Percentiles rank a stretch among this genome's conserved stretches.
Conservation (phyloP, 106 monocot genomes). For the Dendrobium officinale region DNA sequence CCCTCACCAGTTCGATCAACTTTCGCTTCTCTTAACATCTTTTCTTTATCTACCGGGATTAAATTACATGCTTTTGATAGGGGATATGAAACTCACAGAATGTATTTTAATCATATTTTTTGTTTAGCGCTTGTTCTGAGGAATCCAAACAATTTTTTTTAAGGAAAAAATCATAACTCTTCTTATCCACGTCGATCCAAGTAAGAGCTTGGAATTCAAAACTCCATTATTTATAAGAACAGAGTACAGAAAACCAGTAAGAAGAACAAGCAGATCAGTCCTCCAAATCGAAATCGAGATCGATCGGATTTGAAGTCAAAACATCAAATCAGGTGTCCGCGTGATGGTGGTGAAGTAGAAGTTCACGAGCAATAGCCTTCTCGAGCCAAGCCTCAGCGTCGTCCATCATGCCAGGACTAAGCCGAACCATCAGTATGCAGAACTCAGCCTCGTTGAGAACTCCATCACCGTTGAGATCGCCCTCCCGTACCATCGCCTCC, state of each 20-base stretch:
- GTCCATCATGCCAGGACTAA: conserved; percentile 67
- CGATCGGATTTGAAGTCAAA: neutral
- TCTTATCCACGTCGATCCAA: neutral
- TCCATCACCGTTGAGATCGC: conserved; percentile 75
- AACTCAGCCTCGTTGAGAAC: conserved; percentile 70
- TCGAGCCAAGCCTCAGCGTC: conserved; percentile 54
- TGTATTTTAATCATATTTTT: no score
- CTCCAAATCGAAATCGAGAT: neutral
- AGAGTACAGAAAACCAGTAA: neutral
- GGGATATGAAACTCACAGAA: no score
- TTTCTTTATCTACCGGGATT: no score
- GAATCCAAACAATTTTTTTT: no score
- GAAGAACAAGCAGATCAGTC: neutral
- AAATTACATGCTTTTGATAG: no score
- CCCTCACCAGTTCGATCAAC: no score
- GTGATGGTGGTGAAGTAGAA: neutral
- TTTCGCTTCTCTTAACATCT: no score
- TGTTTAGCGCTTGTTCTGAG: no score
- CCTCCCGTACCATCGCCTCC: conserved; percentile 67
- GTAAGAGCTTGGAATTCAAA: neutral
- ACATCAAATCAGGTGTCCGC: neutral
- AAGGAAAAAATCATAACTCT: no score
- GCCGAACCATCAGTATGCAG: conserved; percentile 77
- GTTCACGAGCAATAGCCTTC: conserved; percentile 40
- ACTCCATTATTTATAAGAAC: conserved; percentile 1